These are phyloP conservation scores for Pleurotus cornucopiae DNA, from an alignment of 768 basidiomycete genomes.

Conservation along the genomic window DNA sequence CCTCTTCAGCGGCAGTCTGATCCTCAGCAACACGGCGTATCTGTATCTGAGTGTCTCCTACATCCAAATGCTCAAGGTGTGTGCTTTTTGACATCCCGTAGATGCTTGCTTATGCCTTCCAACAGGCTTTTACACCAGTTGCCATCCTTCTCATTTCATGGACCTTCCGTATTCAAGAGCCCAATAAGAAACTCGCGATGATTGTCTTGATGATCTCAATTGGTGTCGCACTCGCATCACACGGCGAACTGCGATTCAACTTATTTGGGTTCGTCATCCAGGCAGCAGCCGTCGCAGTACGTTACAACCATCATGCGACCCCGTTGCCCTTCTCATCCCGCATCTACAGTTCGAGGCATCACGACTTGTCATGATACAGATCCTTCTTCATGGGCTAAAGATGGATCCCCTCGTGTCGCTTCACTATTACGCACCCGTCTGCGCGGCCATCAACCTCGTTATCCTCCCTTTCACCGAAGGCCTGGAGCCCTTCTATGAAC, in stretches of 20 bases:
- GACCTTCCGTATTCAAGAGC: slow-evolving; percentile 83
- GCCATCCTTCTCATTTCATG: slow-evolving; percentile 94
- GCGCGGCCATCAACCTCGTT: slow-evolving; percentile 82
- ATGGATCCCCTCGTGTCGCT: slow-evolving; percentile 97
- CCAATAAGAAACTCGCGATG: slow-evolving; percentile 70
- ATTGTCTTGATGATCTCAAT: slow-evolving; percentile 90
- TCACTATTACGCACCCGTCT: slow-evolving; percentile 96
- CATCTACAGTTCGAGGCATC: slow-evolving; percentile 78
- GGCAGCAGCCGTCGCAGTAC: slow-evolving; percentile 77
- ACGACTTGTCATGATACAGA: slow-evolving; percentile 93
- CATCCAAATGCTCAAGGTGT: slow-evolving; percentile 94
- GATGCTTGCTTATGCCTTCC: background rate
- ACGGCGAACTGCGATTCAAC: slow-evolving; percentile 85
- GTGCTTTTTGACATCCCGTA: slow-evolving; percentile 10
- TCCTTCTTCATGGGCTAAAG: slow-evolving; percentile 90
- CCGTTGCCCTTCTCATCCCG: background rate
- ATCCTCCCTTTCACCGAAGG: slow-evolving; percentile 93
- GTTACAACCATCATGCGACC: slow-evolving; percentile 24
- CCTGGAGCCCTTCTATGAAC: slow-evolving; percentile 75
- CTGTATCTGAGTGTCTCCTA: slow-evolving; percentile 89
- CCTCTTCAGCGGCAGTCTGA: slow-evolving; percentile 87
- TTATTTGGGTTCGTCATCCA: slow-evolving; percentile 85
- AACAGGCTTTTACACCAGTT: slow-evolving; percentile 84
- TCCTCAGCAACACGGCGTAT: slow-evolving; percentile 90
- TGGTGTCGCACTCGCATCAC: slow-evolving; percentile 87